These are phyloP conservation scores for Chaetomium olivaceum DNA, from an alignment of 2,329 filamentous ascomycete species.

Conservation along the genomic window DNA sequence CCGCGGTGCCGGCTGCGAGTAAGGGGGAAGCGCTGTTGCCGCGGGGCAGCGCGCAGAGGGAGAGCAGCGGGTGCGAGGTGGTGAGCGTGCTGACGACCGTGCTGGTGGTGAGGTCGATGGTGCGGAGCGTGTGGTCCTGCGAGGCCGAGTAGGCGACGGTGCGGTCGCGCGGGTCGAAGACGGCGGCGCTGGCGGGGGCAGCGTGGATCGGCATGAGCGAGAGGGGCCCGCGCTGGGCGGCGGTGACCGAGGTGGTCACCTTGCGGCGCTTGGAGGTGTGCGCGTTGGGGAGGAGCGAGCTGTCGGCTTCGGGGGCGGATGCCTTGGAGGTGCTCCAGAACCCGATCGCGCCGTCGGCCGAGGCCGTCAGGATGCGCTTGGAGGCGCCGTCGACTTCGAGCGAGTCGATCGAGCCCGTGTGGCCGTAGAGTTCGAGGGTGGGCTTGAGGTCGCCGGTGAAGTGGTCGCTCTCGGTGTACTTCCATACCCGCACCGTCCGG, in stretches of 20 bases:
- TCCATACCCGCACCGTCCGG: constrained; percentile 85
- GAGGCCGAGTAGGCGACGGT: constrained; percentile 91
- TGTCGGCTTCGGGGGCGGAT: constrained; percentile 71
- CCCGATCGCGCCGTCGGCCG: constrained; percentile 79
- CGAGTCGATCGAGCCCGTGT: constrained; percentile 72
- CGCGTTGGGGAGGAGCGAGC: constrained; percentile 66
- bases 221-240: constrained; percentile 74
- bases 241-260: constrained; percentile 51
- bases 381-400: constrained; percentile 67
- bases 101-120: constrained; percentile 84
- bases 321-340: constrained; percentile 83
- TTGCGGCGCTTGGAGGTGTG: constrained; percentile 77
- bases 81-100: constrained; percentile 78
- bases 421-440: constrained; percentile 79
- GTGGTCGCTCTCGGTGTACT: constrained; percentile 70
- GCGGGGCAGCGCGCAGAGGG: constrained; percentile 71
- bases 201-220: constrained; percentile 71
- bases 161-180: constrained; percentile 81
- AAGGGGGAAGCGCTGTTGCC: constrained; percentile 55
- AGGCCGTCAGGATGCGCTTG: constrained; percentile 80
- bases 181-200: constrained; percentile 71
- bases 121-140: constrained; percentile 86
- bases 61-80: constrained; percentile 80
- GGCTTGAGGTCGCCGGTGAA: constrained; percentile 65
- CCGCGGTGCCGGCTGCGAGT: constrained; percentile 74